These are phyloP conservation scores for Penicillium sp. DNA, from an alignment of 2,329 filamentous ascomycete genomes.

Conservation along the genomic window DNA sequence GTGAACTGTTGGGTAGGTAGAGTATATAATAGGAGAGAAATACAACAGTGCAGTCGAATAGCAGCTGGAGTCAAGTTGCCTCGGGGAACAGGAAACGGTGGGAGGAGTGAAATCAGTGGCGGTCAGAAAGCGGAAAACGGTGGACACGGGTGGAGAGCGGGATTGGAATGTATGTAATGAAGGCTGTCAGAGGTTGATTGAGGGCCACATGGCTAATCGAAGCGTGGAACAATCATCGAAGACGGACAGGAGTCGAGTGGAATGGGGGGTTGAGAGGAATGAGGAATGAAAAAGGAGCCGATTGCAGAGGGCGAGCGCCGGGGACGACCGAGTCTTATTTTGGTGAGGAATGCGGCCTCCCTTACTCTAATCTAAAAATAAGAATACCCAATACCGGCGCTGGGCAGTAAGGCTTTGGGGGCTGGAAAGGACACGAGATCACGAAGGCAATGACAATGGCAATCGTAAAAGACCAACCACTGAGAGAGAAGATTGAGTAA, in stretches of 20 bases:
- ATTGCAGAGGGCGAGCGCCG: slow-evolving; percentile 19
- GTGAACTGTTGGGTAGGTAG: slow-evolving; percentile 1
- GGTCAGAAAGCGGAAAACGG: slow-evolving; percentile 28
- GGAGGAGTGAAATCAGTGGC: slow-evolving; percentile 25
- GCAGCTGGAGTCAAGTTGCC: not conserved
- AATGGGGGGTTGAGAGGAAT: slow-evolving; percentile 21
- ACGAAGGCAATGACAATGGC: not conserved
- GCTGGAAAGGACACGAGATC: slow-evolving; percentile 4
- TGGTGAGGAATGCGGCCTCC: slow-evolving; percentile 28
- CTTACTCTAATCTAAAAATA: slow-evolving; percentile 32
- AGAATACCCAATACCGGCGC: slow-evolving; percentile 7
- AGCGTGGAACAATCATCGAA: slow-evolving; percentile 22
- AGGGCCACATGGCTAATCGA: slow-evolving; percentile 28
- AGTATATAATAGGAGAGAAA: slow-evolving; percentile 14
- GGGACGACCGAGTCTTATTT: slow-evolving; percentile 11
- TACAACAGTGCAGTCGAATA: slow-evolving; percentile 4
- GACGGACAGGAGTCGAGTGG: slow-evolving; percentile 21
- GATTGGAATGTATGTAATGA: slow-evolving; percentile 19
- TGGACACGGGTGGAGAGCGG: slow-evolving; percentile 27
- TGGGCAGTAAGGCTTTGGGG: slow-evolving; percentile 10
- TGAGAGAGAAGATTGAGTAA: too few species aligned
- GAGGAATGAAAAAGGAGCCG: slow-evolving; percentile 13
- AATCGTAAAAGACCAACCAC: too few species aligned
- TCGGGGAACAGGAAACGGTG: slow-evolving; percentile 7
- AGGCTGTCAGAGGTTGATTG: slow-evolving; percentile 28